Evolutionary conservation across 2,329 filamentous ascomycete genomes (phyloP), one percentile per base, ranked within the genome.

Genomic region (Alternaria gaisen): DNA sequence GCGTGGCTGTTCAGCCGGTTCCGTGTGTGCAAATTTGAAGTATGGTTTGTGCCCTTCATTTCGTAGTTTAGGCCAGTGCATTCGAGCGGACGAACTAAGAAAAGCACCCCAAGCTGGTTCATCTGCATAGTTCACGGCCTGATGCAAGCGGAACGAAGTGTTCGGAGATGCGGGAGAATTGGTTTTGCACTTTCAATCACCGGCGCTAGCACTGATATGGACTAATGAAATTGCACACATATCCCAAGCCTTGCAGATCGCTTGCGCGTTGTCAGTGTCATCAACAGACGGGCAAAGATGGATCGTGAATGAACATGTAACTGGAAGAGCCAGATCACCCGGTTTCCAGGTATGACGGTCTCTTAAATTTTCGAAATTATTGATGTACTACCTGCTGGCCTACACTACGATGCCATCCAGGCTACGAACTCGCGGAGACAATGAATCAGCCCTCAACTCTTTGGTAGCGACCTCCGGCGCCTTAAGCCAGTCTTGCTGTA

Each of bases 401-500:
- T 44, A 52, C 14, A 48, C 42, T 6, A 44, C 41, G 16, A 61
- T 28, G 7, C 54, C 50, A 44, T 53, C 32, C 14, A 36, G 55
- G 24, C 36, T 43, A 4, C 34, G 60, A 24, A 46, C 30, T 20
- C 50, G 46, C 22, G 56, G 44, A 34, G 63, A 63, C 9, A 58
- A 18, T 11, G 57, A 54, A 22, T 62, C 58, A 14, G 40, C 50
- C 38, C 56, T 44, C 18, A 65, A 14, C 20, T 58, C 56, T 11
- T 41, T 46, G 4, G 26, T 26, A 12, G 20, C 46, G 22, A 54
- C 28, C 3, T 56, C 48, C 2, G 58, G 30, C 8, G 28, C 36
- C 9, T 55, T 65, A 14, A 36, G 24, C 44, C 60, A 58, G n/a
- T 63, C 54, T 24, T 63, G 57, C 16, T 62, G 50, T 28, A 56